A percentile compares a stretch with the other conserved stretches of the same genome.
Conservation (phyloP, 2,329 filamentous ascomycete species). For the Fusarium siculi region DNA sequence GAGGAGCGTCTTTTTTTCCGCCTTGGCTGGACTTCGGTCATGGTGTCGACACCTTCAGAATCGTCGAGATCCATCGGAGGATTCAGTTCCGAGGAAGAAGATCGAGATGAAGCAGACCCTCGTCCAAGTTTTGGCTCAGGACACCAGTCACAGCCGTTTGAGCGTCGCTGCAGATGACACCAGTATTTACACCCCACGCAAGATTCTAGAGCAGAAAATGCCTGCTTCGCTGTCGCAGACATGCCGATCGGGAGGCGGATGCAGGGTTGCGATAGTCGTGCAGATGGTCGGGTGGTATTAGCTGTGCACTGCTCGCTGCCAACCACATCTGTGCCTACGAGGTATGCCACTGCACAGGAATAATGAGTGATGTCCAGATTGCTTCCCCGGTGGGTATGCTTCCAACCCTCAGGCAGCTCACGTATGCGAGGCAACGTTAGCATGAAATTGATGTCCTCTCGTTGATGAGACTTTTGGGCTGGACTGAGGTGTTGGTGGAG, state of each 20-base stretch:
- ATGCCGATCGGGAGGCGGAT: slow-evolving; percentile 41
- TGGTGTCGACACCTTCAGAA: background rate
- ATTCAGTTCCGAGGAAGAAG: background rate
- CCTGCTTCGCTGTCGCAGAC: slow-evolving; percentile 18
- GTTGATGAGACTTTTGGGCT: slow-evolving; percentile 28
- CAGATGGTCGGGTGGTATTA: slow-evolving; percentile 8
- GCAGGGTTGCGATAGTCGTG: slow-evolving; percentile 44
- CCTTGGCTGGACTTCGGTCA: background rate
- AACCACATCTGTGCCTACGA: slow-evolving; percentile 44
- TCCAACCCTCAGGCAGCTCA: slow-evolving; percentile 43
- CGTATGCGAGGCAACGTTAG: slow-evolving; percentile 37
- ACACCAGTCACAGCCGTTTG: slow-evolving; percentile 44
- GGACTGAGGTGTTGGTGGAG: slow-evolving; percentile 38
- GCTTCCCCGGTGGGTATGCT: slow-evolving; percentile 30
- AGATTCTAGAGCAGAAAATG: slow-evolving; percentile 34
- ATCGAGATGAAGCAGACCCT: background rate
- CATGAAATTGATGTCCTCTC: slow-evolving; percentile 43
- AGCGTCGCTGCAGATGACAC: slow-evolving; percentile 35
- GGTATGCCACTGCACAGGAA: slow-evolving; percentile 47
- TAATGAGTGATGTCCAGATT: slow-evolving; percentile 40
- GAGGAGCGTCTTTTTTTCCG: background rate
- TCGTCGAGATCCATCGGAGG: slow-evolving; percentile 17
- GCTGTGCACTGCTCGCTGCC: slow-evolving; percentile 33
- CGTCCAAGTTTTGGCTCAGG: background rate
- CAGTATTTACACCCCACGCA: slow-evolving; percentile 50